A percentile compares a stretch with the other conserved stretches of the same genome.
phyloP scores from a whole-genome alignment of 345 rosid genomes.

The Ceriops decandra region DNA sequence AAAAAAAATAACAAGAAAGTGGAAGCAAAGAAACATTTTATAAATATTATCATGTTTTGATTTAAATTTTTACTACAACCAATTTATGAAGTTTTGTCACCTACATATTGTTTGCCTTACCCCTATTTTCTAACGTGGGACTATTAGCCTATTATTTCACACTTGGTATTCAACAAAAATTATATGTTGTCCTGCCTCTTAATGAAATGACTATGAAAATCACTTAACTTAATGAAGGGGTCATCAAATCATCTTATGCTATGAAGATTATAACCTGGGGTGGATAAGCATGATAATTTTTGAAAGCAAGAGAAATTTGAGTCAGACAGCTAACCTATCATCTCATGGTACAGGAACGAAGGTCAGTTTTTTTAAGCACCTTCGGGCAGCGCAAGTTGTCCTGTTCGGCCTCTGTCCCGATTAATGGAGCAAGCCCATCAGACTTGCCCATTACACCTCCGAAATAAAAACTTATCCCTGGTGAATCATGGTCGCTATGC shows the following conservation, averaged over 20 bases:
- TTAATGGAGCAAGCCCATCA: neutral
- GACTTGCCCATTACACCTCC: neutral
- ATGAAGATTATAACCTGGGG: neutral
- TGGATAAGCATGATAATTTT: neutral
- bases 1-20: too few relatives aligned
- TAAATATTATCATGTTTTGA: too few relatives aligned
- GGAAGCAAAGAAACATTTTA: too few relatives aligned
- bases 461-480: neutral
- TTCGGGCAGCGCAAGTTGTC: neutral
- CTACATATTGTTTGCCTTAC: too few relatives aligned
- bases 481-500: neutral
- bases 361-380: too few relatives aligned
- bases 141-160: too few relatives aligned
- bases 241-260: neutral
- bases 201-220: neutral
- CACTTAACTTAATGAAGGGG: neutral
- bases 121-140: too few relatives aligned
- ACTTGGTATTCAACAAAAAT: neutral
- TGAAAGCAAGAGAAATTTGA: neutral
- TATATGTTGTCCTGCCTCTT: neutral
- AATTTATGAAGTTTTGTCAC: too few relatives aligned
- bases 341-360: neutral
- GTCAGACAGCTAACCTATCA: neutral
- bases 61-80: too few relatives aligned
- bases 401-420: neutral